phyloP scores from a whole-genome alignment of 139 green algal species.

The Chlamydomonas asymmetrica region DNA sequence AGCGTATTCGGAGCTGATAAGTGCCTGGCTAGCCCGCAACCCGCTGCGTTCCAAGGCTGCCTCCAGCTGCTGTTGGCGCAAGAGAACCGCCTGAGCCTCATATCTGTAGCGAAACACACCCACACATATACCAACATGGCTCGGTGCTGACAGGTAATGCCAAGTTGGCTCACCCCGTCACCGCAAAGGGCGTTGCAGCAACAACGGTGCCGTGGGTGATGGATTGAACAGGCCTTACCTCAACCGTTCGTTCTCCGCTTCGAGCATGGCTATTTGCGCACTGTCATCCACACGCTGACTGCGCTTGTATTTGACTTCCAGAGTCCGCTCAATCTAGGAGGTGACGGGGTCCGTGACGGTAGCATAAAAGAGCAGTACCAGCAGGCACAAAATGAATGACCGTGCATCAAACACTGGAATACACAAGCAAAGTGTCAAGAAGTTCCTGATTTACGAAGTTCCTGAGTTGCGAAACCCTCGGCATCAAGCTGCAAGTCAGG shows the following conservation, averaged over 20 bases:
- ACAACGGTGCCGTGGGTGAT: no score
- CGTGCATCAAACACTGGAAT: slow-evolving; percentile 9
- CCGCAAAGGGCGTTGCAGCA: no score
- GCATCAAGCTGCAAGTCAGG: no score
- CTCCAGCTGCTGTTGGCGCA: slow-evolving; percentile 40
- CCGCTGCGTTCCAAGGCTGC: no score
- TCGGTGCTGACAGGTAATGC: background rate
- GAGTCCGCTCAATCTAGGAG: no score
- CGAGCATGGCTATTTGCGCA: slow-evolving; percentile 11
- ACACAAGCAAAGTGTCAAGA: background rate
- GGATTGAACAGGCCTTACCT: no score
- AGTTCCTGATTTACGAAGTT: no score
- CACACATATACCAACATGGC: background rate
- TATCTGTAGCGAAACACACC: background rate
- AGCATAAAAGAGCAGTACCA: background rate
- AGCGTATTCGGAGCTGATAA: no score
- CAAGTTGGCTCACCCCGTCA: background rate
- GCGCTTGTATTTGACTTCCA: no score
- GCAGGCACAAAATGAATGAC: slow-evolving; percentile 8
- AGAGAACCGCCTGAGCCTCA: slow-evolving; percentile 16
- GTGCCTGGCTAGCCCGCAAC: no score
- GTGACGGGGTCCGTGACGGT: no score
- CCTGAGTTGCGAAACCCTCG: no score
- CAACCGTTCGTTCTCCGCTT: slow-evolving; percentile 40
- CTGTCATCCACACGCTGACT: background rate